Conservation (phyloP, 768 basidiomycete species). For the Tremella mesenterica region DNA sequence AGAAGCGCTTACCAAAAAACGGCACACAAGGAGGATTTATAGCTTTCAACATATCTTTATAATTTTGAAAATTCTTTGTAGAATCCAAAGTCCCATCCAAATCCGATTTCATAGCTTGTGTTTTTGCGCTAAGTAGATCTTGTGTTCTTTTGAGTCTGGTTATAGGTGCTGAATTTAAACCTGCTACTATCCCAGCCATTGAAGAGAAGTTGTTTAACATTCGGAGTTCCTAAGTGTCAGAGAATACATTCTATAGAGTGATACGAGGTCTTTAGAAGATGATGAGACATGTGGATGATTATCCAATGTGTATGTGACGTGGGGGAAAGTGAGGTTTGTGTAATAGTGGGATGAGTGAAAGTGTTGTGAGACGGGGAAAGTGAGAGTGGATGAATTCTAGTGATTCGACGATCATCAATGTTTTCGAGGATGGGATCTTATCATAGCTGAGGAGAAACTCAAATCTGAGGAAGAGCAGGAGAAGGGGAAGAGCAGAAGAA, state of each 20-base stretch:
- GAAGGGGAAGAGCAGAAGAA: too few species aligned
- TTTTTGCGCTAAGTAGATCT: conserved; percentile 72
- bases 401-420: too few species aligned
- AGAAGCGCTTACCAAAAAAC: conserved; percentile 65
- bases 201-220: conserved; percentile 85
- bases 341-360: too few species aligned
- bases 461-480: too few species aligned
- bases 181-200: conserved; percentile 94
- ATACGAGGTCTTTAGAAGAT: too few species aligned
- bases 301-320: too few species aligned
- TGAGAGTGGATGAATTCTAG: too few species aligned
- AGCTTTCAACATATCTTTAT: conserved; percentile 69
- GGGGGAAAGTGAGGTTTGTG: too few species aligned
- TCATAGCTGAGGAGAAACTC: too few species aligned
- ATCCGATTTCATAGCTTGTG: conserved; percentile 61
- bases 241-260: neutral
- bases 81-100: conserved; percentile 87
- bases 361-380: too few species aligned
- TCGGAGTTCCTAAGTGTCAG: conserved; percentile 64
- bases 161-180: conserved; percentile 86
- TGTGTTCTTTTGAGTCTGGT: conserved; percentile 86
- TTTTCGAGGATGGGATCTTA: neutral
- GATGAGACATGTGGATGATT: too few species aligned
- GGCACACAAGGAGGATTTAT: conserved; percentile 91
- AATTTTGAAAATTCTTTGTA: conserved; percentile 88